phyloP scores from a whole-genome alignment of 73 alveolate genomes.

The Diophrys sp. region DNA sequence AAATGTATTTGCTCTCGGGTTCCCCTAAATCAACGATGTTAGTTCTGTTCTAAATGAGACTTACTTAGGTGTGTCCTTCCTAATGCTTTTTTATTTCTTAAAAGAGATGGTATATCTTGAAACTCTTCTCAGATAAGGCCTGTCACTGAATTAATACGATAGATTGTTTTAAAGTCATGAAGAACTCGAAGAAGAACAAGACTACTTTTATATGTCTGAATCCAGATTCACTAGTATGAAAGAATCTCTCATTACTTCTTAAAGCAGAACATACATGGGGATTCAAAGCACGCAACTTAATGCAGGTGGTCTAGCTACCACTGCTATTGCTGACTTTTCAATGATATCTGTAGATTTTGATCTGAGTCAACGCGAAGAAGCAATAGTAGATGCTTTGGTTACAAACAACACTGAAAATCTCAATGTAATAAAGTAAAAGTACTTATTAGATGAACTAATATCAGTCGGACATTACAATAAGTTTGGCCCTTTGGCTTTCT shows the following conservation, averaged over 20 bases:
- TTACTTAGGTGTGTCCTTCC: not conserved
- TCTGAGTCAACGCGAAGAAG: not conserved
- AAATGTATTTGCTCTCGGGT: not conserved
- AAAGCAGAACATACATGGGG: slow-evolving; percentile 1
- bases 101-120: not conserved
- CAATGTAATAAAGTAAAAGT: not conserved
- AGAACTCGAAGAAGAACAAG: not conserved
- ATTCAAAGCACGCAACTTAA: too few species aligned
- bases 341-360: not conserved
- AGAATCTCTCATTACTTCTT: not conserved
- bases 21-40: not conserved
- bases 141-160: not conserved
- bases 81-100: not conserved
- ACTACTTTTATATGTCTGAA: not conserved
- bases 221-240: not conserved
- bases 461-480: not conserved
- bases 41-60: not conserved
- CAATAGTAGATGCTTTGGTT: not conserved
- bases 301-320: too few species aligned
- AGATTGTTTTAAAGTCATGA: not conserved
- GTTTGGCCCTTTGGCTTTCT: not conserved
- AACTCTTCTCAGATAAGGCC: not conserved
- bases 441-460: not conserved
- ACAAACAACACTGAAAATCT: not conserved
- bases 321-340: not conserved